phyloP scores from a whole-genome alignment of 495 filamentous ascomycete genomes.

The Trypethelium eluteriae region DNA sequence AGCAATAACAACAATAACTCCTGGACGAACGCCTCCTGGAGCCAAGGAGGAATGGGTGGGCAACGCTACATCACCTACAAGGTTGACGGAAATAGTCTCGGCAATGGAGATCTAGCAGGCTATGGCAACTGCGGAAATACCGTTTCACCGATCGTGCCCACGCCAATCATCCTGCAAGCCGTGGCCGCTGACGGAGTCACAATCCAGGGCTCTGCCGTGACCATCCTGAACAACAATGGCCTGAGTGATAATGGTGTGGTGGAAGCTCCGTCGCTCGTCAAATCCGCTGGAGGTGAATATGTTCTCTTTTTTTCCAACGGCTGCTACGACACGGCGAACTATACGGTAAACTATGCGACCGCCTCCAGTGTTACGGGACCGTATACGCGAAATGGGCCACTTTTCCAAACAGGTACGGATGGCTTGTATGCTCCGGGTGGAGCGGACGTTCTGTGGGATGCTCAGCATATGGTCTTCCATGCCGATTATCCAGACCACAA shows the following conservation, averaged over 20 bases:
- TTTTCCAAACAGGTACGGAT: constrained; percentile 23
- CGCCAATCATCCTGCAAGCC: constrained; percentile 23
- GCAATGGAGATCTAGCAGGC: constrained; percentile 13
- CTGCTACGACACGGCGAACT: constrained; percentile 21
- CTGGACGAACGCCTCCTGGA: constrained; percentile 9
- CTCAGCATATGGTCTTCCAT: constrained; percentile 26
- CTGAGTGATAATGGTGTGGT: constrained; percentile 19
- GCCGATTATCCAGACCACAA: constrained; percentile 12
- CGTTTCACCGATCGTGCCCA: constrained; percentile 18
- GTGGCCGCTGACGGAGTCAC: constrained; percentile 21
- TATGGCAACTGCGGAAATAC: constrained; percentile 21
- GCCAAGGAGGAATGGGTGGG: constrained; percentile 11
- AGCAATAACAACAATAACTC: constrained; percentile 2
- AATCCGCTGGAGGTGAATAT: neutral
- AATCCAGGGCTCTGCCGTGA: constrained; percentile 2
- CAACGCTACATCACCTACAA: constrained; percentile 25
- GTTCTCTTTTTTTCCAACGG: constrained; percentile 22
- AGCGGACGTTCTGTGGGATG: constrained; percentile 20
- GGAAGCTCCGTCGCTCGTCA: constrained; percentile 24
- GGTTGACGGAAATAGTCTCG: constrained; percentile 24
- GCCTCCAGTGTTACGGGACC: constrained; percentile 17
- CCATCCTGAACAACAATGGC: constrained; percentile 23
- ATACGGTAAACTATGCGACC: constrained; percentile 25
- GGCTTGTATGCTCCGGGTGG: constrained; percentile 21
- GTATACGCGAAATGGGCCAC: constrained; percentile 20